Evolutionary conservation across 768 basidiomycete species (phyloP), one percentile per base, ranked within the genome.

Genomic region (Hericium alpestre): DNA sequence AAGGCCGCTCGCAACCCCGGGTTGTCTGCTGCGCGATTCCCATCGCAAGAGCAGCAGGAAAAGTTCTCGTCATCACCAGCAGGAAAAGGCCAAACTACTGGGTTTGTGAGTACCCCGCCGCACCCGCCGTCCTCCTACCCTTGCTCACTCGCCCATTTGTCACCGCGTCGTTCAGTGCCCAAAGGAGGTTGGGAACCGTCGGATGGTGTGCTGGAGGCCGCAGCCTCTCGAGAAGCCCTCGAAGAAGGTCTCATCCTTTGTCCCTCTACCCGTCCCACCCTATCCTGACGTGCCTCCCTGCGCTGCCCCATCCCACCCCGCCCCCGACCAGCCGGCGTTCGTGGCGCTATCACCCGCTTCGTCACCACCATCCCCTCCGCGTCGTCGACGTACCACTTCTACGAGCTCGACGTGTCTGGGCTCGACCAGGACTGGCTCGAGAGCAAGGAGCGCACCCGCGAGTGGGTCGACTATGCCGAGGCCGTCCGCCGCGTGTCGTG

Each of bases 221-320:
- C 90, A 69, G 90, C 90, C 74, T 86, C 82, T 66, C 81, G 90
- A 72, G 90, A 93, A 83, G 90, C 90, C 74, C 78, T 87, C 72
- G 90, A 93, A 88, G 90, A 93, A 92, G 90, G 90, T 93, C 87
- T 83, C 83, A 83, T 82, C 82, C 76, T 81, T 85, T 82, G 76
- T 79, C 79, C 83, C 78, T 83, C 76, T 83, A 71, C 79, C 75
- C 78, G 80, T 85, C 79, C 76, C 77, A 76, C 79, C 79, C 74
- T 72, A 78, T 81, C 83, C 82, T 86, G 77, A 86, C 81, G 48
- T 72, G 23, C 54, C 48, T 73, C 66, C 73, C 67, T 73, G 74
- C 71, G 72, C 73, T 68, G 69, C 71, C 67, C 66, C 67, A 65
- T 47, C 13, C 56, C 18, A 47, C 20, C 54, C 47, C 55, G 53